Base-by-base conservation (phyloP, 2,329 filamentous ascomycete genomes). In the Diaporthe citriasiana region DNA sequence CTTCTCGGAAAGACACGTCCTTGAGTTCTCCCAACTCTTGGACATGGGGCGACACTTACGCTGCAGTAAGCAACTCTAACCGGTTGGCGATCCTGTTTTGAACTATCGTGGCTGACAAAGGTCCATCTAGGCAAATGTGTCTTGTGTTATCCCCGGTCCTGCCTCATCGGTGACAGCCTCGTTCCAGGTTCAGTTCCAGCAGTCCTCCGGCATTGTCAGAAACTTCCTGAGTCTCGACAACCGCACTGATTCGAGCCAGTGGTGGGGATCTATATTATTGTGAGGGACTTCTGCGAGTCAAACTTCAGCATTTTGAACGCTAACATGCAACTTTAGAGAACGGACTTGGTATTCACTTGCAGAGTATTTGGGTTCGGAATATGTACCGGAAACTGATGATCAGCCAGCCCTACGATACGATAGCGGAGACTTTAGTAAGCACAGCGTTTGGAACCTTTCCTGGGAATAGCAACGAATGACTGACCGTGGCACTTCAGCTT, bases 191-290 rank as follows among this genome's bases (percentile, higher is more conserved):
- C 60, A 66, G 3, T 66, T 5, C 8, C 42, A 25, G 13, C 30
- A 4, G 30, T 2, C 42, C 7, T 38, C 60, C 22, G 42, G 60
- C 19, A 25, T 65, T 50, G 19, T 50, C 19, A 65, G 12, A 30
- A 35, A 65, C 17, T 65, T 65, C 7, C 22, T 50, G 7, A 65
- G 60, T 17, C 60, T 65, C 17, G 40, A 65, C 42, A 65, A 65
- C 5, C 60, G 60, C 27, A 65, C 60, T 6, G 60, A 65, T 17
- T 65, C 42, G 1, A 65, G 60, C 42, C 60, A 65, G 27, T 65
- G 60, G 60, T 65, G 60, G 60, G 60, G 60, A 1, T n/a, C 27
- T 17, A 15, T 7, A 4, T 17, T 35, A 30, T 3, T 65, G 60
- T 65, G 19, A 65, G 42, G 19, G 13, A 6, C 15, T 3, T 45